Conservation (phyloP, 1,284 basidiomycete genomes). For the Leccinum griseonigrum region DNA sequence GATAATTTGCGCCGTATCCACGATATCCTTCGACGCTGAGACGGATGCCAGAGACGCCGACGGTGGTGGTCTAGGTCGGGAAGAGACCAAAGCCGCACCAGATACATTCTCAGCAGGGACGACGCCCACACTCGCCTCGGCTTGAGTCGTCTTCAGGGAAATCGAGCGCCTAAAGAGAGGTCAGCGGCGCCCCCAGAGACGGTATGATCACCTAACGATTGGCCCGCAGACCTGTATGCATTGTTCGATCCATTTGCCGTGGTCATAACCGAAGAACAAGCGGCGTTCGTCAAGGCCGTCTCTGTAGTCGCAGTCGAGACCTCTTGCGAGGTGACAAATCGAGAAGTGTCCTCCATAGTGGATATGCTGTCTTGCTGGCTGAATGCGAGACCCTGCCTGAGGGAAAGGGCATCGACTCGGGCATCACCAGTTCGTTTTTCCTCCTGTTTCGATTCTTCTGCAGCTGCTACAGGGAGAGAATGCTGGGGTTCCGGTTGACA, state of each 20-base stretch:
- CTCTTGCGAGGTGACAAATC: background rate
- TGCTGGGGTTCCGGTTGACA: background rate
- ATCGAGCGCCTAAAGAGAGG: background rate
- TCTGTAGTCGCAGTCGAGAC: background rate
- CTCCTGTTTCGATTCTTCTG: background rate
- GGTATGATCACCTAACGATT: background rate
- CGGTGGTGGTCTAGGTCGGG: background rate
- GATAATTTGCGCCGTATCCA: background rate
- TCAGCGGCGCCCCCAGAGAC: background rate
- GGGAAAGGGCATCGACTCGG: background rate
- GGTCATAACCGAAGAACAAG: background rate
- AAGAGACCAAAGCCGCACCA: background rate
- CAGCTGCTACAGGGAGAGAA: background rate
- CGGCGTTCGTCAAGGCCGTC: background rate
- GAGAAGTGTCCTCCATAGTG: background rate
- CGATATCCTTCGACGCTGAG: background rate
- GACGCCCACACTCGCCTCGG: background rate
- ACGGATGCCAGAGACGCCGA: background rate
- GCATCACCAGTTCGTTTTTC: background rate
- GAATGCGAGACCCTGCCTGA: background rate
- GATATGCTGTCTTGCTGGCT: background rate
- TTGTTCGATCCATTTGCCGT: background rate
- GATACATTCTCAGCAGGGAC: background rate
- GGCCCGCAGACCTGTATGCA: constrained; percentile 2
- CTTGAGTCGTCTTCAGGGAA: background rate